A percentile compares a stretch with the other conserved stretches of the same genome.
These are phyloP conservation scores for Phytophthora vignae DNA, from an alignment of 352 stramenopile species.

Conservation along the genomic window DNA sequence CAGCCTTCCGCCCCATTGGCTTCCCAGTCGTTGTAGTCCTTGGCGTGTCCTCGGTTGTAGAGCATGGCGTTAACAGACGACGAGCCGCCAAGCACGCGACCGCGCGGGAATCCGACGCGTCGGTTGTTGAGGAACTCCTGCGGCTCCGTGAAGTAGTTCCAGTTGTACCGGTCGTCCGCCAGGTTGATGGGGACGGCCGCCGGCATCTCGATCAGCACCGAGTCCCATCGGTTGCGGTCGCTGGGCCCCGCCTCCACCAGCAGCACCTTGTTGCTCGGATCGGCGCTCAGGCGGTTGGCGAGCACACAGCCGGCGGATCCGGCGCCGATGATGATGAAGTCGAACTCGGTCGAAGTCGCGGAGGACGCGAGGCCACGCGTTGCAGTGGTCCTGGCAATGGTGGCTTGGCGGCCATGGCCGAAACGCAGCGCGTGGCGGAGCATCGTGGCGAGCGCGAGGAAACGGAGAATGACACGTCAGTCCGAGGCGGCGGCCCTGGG, in stretches of 20 bases:
- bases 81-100: conserved; percentile 85
- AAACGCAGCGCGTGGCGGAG: conserved; percentile 16
- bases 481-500: background rate
- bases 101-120: conserved; percentile 76
- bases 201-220: conserved; percentile 89
- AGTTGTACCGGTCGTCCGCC: conserved; percentile 87
- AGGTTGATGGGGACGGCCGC: conserved; percentile 86
- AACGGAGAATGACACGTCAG: conserved; percentile 9
- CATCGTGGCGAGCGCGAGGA: conserved; percentile 11
- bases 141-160: conserved; percentile 82
- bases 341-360: conserved; percentile 52
- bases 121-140: conserved; percentile 84
- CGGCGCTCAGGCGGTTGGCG: conserved; percentile 85
- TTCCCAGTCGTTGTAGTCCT: conserved; percentile 89
- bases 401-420: background rate
- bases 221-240: conserved; percentile 84
- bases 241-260: conserved; percentile 91
- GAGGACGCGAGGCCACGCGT: conserved; percentile 39
- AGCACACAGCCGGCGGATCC: conserved; percentile 92
- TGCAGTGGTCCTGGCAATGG: background rate
- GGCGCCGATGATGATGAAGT: conserved; percentile 94
- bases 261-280: conserved; percentile 86
- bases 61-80: conserved; percentile 92
- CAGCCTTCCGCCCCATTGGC: conserved; percentile 68
- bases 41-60: conserved; percentile 85